phyloP scores from a whole-genome alignment of 192 early-diverging fungal species.

The Spizellomyces sp. region DNA sequence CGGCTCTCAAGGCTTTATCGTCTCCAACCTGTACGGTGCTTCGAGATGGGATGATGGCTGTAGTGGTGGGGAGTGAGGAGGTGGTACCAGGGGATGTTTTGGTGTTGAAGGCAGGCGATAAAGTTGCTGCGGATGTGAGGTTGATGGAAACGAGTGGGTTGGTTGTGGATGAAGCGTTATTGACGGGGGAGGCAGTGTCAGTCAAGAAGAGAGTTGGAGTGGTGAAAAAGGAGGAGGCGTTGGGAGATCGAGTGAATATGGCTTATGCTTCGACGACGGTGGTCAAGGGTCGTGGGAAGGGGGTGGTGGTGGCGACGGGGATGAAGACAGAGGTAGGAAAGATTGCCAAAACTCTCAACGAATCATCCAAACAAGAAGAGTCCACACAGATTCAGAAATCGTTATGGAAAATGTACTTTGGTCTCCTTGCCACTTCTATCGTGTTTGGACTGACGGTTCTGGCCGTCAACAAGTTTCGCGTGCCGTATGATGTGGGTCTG shows the following conservation, averaged over 20 bases:
- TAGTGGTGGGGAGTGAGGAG: slow-evolving; percentile 49
- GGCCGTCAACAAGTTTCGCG: slow-evolving; percentile 48
- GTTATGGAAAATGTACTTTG: slow-evolving; percentile 40
- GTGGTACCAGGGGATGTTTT: slow-evolving; percentile 81
- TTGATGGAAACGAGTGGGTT: slow-evolving; percentile 49
- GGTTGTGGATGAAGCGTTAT: slow-evolving; percentile 38
- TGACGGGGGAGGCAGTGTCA: slow-evolving; percentile 45
- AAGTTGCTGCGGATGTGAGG: slow-evolving; percentile 77
- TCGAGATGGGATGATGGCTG: slow-evolving; percentile 58
- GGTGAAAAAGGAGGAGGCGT: slow-evolving; percentile 6
- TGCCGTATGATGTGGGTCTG: slow-evolving; percentile 79
- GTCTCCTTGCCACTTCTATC: slow-evolving; percentile 29
- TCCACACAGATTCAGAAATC: slow-evolving; percentile 60
- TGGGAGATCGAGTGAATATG: slow-evolving; percentile 39
- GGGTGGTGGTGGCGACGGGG: slow-evolving; percentile 79
- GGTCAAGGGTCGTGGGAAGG: slow-evolving; percentile 69
- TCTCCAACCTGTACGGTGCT: slow-evolving; percentile 65
- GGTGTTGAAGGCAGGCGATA: slow-evolving; percentile 63
- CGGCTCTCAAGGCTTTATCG: slow-evolving; percentile 62
- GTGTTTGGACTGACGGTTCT: slow-evolving; percentile 35
- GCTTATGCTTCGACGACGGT: slow-evolving; percentile 74
- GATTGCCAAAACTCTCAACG: slow-evolving; percentile 57
- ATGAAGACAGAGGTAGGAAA: slow-evolving; percentile 77
- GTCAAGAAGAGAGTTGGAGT: slow-evolving; percentile 7
- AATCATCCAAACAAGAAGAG: slow-evolving; percentile 20